Evolutionary conservation across 805 yeast genomes (phyloP).

Genomic region (Candida michaelii): DNA sequence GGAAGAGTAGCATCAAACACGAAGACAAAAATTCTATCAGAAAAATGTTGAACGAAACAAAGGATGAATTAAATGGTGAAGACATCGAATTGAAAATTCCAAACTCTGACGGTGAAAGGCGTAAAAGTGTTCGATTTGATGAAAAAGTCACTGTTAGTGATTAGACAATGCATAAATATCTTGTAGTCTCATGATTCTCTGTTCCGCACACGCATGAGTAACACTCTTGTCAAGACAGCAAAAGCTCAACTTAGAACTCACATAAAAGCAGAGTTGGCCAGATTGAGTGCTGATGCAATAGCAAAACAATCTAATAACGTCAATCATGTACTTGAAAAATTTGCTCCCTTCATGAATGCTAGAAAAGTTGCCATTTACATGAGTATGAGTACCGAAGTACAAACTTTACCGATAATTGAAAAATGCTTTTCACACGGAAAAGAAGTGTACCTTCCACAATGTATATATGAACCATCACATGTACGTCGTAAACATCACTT

Average conservation of each 20-base stretch:
- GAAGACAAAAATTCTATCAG: conserved; percentile 31
- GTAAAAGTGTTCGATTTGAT: conserved; percentile 67
- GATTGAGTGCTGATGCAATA: conserved; percentile 18
- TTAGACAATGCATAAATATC: background rate
- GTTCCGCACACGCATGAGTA: conserved; percentile 3
- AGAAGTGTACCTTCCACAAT: conserved; percentile 58
- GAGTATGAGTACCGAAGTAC: conserved; percentile 78
- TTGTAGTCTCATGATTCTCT: background rate
- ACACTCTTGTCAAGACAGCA: conserved; percentile 15
- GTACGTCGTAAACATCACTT: conserved; percentile 43
- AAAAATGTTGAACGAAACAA: conserved; percentile 44
- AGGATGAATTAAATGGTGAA: conserved; percentile 41
- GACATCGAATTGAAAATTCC: conserved; percentile 48
- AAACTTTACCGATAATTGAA: conserved; percentile 55
- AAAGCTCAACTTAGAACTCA: conserved; percentile 26
- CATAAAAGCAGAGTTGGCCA: conserved; percentile 21
- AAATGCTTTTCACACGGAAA: conserved; percentile 52
- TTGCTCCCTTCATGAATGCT: conserved; percentile 44
- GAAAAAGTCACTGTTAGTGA: conserved; percentile 45
- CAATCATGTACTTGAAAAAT: conserved; percentile 16
- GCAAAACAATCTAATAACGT: conserved; percentile 27
- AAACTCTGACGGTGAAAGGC: conserved; percentile 40
- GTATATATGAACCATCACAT: conserved; percentile 29
- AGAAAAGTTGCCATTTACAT: conserved; percentile 63
- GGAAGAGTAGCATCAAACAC: conserved; percentile 28